Evolutionary conservation across 345 rosid genomes (phyloP), one percentile per base, ranked within the genome.

Genomic region (Salix caprea): DNA sequence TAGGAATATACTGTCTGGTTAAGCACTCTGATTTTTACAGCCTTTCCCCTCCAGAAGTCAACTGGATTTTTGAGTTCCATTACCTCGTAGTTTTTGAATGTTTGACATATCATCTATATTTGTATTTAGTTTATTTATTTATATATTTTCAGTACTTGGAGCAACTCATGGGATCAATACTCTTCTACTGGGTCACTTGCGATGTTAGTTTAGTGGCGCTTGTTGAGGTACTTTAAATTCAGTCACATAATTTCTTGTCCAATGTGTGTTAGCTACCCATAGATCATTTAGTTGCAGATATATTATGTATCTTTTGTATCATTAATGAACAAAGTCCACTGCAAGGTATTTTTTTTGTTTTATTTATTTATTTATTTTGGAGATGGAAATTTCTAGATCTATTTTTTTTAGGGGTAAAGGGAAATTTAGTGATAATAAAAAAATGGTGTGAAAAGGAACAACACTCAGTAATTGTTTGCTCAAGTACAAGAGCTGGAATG

Each of bases 191-290:
- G 99, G 89, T 90, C 84, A 87, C 87, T 36, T 91, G 96, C 80
- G 92, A 91, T 81, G 94, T 95, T 77, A 95, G 92, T 83, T 86
- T 95, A 78, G 87, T 80, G 88, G 92, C 97, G 70, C 93, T 95
- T 76, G 86, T 91, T 68, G 96, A 95, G 97, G 99, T 95, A 91
- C 73, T 70, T n/a, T 56, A 44, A 48, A 62, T 48, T 39, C 70
- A 23, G 28, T 81, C 73, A 48, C 66, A 44, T 76, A 42, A 70
- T 67, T 28, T 39, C 62, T 68, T 23, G 39, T 67, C 23, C 23
- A 62, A 60, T 76, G 54, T 71, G 40, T 74, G 74, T 54, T 46
- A 44, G 18, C 34, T 54, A 56, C 65, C 23, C 21, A 21, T 34
- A 13, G 28, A 60, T 30, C 28, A 58, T 46, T 46, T 15, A 46